phyloP scores from a whole-genome alignment of 164 flowering plant genomes.

The Piper longum region DNA sequence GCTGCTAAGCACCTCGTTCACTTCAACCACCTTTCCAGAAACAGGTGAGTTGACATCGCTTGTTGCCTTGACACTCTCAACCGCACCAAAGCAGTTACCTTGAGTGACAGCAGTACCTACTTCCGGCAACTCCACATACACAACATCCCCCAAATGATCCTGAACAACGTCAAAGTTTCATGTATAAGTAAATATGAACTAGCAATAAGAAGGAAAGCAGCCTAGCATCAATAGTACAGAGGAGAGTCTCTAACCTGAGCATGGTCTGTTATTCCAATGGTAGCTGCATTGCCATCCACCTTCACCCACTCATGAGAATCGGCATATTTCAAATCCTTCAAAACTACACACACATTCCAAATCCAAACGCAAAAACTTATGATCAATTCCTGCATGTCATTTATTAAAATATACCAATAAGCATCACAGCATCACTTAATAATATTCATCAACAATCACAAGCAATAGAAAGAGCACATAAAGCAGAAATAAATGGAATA shows the following conservation, averaged over 20 bases:
- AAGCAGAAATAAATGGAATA: no score
- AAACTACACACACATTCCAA: constrained; percentile 25
- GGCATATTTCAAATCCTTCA: constrained; percentile 57
- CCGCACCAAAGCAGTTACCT: constrained; percentile 79
- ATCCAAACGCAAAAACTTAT: no score
- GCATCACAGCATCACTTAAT: no score
- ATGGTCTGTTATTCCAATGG: constrained; percentile 65
- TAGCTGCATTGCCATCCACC: constrained; percentile 44
- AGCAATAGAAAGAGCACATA: no score
- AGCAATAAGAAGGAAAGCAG: not conserved
- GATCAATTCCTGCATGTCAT: no score
- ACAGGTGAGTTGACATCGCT: constrained; percentile 88
- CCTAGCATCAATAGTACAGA: no score
- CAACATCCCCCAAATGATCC: constrained; percentile 92
- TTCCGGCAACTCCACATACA: constrained; percentile 90
- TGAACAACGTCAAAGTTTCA: constrained; percentile 4
- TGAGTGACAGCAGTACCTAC: constrained; percentile 52
- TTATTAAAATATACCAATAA: not conserved
- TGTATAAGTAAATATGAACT: not conserved
- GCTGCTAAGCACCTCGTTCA: constrained; percentile 50
- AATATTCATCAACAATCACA: not conserved
- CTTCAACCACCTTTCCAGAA: constrained; percentile 78
- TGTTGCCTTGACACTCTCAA: constrained; percentile 96
- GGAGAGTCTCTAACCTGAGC: constrained; percentile 23
- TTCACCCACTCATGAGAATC: constrained; percentile 74